Conservation (phyloP, 305 asterid genomes). For the Rubia peregrina region DNA sequence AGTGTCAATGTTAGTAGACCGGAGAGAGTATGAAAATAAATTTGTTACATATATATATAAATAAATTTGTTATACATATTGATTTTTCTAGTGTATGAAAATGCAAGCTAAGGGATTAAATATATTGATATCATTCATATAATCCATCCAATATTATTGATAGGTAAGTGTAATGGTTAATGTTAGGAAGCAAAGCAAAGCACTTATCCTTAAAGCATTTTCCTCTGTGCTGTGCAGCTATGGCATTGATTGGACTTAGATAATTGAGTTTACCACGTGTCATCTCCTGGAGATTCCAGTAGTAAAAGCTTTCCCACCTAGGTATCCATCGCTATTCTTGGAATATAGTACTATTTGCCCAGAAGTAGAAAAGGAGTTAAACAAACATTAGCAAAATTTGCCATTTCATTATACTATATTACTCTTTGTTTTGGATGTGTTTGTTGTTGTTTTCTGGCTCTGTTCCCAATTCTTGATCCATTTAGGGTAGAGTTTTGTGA, state of each 20-base stretch:
- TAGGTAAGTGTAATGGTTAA: constrained; percentile 7
- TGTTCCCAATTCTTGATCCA: constrained; percentile 5
- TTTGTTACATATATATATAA: no score
- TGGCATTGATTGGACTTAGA: constrained; percentile 32
- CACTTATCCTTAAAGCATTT: constrained; percentile 13
- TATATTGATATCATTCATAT: no score
- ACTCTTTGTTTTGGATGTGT: not conserved
- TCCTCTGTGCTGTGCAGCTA: constrained; percentile 8
- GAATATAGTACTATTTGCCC: constrained; percentile 15
- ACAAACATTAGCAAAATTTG: constrained; percentile 12
- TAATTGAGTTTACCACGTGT: constrained; percentile 76
- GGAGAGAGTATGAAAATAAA: no score
- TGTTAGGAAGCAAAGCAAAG: constrained; percentile 15
- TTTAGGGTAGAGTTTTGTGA: constrained; percentile 16
- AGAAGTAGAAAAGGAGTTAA: constrained; percentile 9
- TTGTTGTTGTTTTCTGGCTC: not conserved
- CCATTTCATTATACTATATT: constrained; percentile 4
- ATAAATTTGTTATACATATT: no score
- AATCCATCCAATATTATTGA: no score
- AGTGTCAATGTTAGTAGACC: no score
- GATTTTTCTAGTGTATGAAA: no score
- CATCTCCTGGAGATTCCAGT: constrained; percentile 28
- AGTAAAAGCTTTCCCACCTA: constrained; percentile 30
- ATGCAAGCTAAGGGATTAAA: no score
- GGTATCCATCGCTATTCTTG: constrained; percentile 3